These are phyloP conservation scores for Aspergillus vadensis DNA, from an alignment of 2,329 filamentous ascomycete species.

Conservation along the genomic window DNA sequence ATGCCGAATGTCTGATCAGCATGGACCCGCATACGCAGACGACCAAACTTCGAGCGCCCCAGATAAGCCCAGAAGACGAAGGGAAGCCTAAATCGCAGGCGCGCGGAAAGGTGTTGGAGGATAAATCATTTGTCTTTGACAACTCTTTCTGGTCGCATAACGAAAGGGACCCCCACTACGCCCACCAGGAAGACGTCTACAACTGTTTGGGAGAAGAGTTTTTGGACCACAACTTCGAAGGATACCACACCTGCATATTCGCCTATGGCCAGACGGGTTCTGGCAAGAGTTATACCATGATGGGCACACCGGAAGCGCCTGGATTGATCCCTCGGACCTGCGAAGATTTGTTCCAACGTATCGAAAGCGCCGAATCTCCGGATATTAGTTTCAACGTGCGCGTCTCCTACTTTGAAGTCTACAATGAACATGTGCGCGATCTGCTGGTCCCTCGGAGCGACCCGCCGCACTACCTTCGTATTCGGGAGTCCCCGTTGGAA, in stretches of 20 bases:
- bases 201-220: conserved; percentile 94
- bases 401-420: conserved; percentile 98
- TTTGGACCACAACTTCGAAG: conserved; percentile 97
- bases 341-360: conserved; percentile 91
- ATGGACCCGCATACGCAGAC: conserved; percentile 88
- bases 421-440: conserved; percentile 98
- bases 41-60: conserved; percentile 76
- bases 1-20: conserved; percentile 79
- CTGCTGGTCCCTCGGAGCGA: conserved; percentile 79
- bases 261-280: conserved; percentile 97
- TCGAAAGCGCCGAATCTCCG: conserved; percentile 79
- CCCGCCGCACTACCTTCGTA: conserved; percentile 89
- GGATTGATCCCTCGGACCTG: conserved; percentile 94
- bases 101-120: conserved; percentile 72
- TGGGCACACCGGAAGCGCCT: conserved; percentile 82
- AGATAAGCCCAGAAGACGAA: conserved; percentile 51
- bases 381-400: conserved; percentile 97
- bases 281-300: conserved; percentile 97
- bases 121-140: conserved; percentile 93
- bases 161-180: conserved; percentile 77
- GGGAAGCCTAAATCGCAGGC: conserved; percentile 63
- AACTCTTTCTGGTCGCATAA: conserved; percentile 98
- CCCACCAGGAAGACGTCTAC: conserved; percentile 90
- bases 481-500: conserved; percentile 90
- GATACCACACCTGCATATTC: conserved; percentile 99